Evolutionary conservation across 202 grass and related monocot genomes (phyloP).

Genomic region (Brachypodium distachyon): DNA sequence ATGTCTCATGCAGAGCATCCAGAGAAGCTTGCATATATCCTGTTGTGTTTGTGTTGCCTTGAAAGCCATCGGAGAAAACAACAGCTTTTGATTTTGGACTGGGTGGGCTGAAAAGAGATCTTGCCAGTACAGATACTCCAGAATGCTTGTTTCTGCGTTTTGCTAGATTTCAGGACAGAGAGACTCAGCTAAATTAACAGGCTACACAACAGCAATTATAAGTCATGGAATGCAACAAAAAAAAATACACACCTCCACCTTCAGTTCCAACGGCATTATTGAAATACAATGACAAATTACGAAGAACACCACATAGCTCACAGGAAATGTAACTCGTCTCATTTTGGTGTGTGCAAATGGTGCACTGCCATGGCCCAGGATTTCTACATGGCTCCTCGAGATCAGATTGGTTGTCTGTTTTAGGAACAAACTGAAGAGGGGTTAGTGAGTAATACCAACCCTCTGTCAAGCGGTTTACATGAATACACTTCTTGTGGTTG

Average conservation of each 20-base stretch:
- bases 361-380: constrained; percentile 48
- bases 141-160: constrained; percentile 39
- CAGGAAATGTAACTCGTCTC: constrained; percentile 30
- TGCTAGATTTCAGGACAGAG: constrained; percentile 40
- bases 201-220: neutral
- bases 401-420: constrained; percentile 18
- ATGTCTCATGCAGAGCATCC: constrained; percentile 45
- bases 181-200: constrained; percentile 5
- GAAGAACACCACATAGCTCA: constrained; percentile 59
- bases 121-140: constrained; percentile 58
- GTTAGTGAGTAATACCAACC: neutral
- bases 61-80: constrained; percentile 28
- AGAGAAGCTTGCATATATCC: constrained; percentile 20
- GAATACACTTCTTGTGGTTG: neutral
- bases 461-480: neutral
- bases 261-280: constrained; percentile 25
- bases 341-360: constrained; percentile 56
- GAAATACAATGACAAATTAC: constrained; percentile 39
- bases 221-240: neutral
- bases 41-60: constrained; percentile 13
- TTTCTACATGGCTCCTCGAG: constrained; percentile 3
- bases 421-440: constrained; percentile 31
- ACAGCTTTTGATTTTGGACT: constrained; percentile 21
- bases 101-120: constrained; percentile 52
- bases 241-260: constrained; percentile 17